Evolutionary conservation across 2,329 filamentous ascomycete genomes (phyloP).

Genomic region (Colletotrichum chlorophyti): DNA sequence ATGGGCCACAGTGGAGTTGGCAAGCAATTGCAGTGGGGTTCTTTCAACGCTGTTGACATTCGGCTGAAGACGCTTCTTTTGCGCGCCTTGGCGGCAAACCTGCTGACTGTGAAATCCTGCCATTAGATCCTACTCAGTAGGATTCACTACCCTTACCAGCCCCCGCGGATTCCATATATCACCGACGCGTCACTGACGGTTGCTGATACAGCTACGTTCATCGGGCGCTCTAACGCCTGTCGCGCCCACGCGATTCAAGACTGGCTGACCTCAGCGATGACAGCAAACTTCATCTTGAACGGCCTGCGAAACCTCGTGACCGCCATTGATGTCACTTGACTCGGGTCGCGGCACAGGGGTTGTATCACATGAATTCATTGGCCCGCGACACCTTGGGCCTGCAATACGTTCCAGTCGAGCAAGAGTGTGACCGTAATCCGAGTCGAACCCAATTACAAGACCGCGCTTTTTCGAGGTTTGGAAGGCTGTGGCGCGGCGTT

Average conservation of each 20-base stretch:
- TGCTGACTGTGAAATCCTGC: conserved; percentile 23
- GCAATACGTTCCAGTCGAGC: background rate
- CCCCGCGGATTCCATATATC: conserved; percentile 2
- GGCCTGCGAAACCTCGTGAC: conserved; percentile 10
- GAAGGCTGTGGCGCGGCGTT: conserved; percentile 3
- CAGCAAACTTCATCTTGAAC: no score
- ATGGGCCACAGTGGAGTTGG: conserved; percentile 3
- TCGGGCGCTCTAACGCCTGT: no score
- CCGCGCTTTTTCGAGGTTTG: no score
- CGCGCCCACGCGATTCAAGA: no score
- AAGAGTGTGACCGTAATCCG: no score
- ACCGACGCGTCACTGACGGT: no score
- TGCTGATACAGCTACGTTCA: no score
- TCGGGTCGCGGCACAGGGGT: background rate
- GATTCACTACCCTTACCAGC: no score
- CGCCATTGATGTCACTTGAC: conserved; percentile 16
- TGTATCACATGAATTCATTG: conserved; percentile 12
- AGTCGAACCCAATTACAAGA: no score
- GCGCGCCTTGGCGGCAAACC: conserved; percentile 14
- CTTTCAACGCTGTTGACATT: background rate
- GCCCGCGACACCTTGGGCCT: background rate
- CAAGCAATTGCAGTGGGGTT: background rate
- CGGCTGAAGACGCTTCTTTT: conserved; percentile 9
- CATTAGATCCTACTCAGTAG: no score
- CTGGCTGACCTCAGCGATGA: no score